Evolutionary conservation across 164 flowering plant species (phyloP).

Genomic region (Vitis riparia): DNA sequence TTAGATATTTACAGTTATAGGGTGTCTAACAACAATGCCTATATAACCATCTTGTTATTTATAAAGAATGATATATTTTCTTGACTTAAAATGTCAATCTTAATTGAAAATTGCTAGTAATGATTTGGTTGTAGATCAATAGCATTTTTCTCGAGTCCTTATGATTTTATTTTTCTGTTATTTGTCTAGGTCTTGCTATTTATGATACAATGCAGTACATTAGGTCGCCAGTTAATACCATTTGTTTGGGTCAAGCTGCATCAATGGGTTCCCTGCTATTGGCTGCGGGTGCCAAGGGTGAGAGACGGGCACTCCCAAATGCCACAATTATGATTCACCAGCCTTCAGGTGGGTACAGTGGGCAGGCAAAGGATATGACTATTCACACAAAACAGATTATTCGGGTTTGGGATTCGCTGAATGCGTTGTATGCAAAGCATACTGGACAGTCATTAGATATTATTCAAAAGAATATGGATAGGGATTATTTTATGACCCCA

Average conservation of each 20-base stretch:
- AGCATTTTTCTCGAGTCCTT: neutral
- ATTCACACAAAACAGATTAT: constrained; percentile 89
- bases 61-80: neutral
- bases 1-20: too few relatives aligned
- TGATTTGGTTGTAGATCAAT: neutral
- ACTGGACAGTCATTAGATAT: constrained; percentile 71
- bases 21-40: too few relatives aligned
- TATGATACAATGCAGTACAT: constrained; percentile 98
- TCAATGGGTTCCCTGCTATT: constrained; percentile 92
- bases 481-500: constrained; percentile 92
- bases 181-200: constrained; percentile 73
- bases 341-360: constrained; percentile 94
- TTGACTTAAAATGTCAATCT: too few relatives aligned
- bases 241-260: constrained; percentile 95
- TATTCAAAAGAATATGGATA: constrained; percentile 81
- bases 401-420: constrained; percentile 72
- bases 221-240: constrained; percentile 76
- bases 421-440: constrained; percentile 76
- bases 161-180: neutral
- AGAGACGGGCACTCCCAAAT: constrained; percentile 85
- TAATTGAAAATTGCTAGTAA: neutral
- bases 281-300: constrained; percentile 93
- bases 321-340: constrained; percentile 95
- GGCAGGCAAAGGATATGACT: constrained; percentile 84
- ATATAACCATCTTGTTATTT: neutral